Base-by-base conservation (phyloP, 2,329 filamentous ascomycete genomes). In the Elsinoe arachidis region DNA sequence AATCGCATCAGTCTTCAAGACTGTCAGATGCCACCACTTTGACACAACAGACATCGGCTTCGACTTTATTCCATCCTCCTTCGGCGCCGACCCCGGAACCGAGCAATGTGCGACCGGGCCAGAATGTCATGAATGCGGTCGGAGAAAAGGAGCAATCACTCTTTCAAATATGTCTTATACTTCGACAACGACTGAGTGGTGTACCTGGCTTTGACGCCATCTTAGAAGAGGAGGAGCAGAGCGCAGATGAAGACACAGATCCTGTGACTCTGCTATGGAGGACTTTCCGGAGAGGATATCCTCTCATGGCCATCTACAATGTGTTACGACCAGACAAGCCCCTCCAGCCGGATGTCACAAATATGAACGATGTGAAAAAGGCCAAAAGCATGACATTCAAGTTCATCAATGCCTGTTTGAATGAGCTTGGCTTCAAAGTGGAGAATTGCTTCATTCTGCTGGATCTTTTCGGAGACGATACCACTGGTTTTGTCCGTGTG, bases 71-170 rank as follows among this genome's bases (percentile, higher is more conserved):
- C 63, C 63, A 62, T 55, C 62, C 66, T 47, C 67, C 69, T 47
- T 65, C 68, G 47, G 61, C 66, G 11, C 60, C 64, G 14, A 63
- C 64, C 43, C 64, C 63, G 43, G 43, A 61, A 56, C 52, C 72
- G 73, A 83, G 83, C 46, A 82, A 82, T 60, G 81, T 91, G 61
- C 76, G 89, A 66, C 87, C 90, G 60, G 90, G 87, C 59, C 82
- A 88, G 71, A 96, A 96, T 72, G 95, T 99, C 71, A 96, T 99
- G 78, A 99, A 99, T 74, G 88, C 92, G 73, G 88, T 89, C 70
- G 93, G 91, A 70, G 91, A 96, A 70, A 91, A 93, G 63, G 89
- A 88, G 57, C 82, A 86, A 59, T 96, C 91, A 10, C 82, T 99
- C 21, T 99, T 96, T 73, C 92, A 97, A 73, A 96, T 95, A 71